These are phyloP conservation scores for Mycena kentingensis DNA, from an alignment of 768 basidiomycete species.

Conservation along the genomic window DNA sequence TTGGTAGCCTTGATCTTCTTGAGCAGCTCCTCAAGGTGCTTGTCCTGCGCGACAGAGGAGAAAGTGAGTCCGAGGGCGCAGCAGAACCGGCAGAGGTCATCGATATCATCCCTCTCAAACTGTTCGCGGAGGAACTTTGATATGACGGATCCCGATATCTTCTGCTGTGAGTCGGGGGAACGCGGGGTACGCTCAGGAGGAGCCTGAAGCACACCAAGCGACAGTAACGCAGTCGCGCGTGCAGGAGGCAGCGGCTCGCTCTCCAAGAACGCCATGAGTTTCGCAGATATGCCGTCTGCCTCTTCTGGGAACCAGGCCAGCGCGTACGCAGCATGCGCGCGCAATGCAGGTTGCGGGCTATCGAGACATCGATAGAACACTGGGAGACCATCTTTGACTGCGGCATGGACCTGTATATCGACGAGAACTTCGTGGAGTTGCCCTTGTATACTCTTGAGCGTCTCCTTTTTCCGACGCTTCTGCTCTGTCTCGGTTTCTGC, in stretches of 20 bases:
- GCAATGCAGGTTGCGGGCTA: neutral
- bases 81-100: neutral
- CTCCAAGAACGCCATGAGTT: neutral
- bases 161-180: neutral
- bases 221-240: neutral
- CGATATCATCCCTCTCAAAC: neutral
- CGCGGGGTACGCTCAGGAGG: too few species aligned
- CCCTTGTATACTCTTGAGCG: neutral
- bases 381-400: neutral
- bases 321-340: neutral
- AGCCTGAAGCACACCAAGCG: neutral
- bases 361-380: neutral
- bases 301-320: neutral
- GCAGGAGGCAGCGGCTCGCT: neutral
- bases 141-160: neutral
- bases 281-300: neutral
- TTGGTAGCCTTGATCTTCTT: neutral
- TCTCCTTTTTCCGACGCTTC: neutral
- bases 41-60: neutral
- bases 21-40: neutral
- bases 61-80: neutral
- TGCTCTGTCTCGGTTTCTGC: neutral
- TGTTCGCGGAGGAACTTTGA: neutral
- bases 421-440: too few species aligned
- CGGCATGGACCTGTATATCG: neutral